These are phyloP conservation scores for Mycena galopus DNA, from an alignment of 768 basidiomycete genomes.

Conservation along the genomic window DNA sequence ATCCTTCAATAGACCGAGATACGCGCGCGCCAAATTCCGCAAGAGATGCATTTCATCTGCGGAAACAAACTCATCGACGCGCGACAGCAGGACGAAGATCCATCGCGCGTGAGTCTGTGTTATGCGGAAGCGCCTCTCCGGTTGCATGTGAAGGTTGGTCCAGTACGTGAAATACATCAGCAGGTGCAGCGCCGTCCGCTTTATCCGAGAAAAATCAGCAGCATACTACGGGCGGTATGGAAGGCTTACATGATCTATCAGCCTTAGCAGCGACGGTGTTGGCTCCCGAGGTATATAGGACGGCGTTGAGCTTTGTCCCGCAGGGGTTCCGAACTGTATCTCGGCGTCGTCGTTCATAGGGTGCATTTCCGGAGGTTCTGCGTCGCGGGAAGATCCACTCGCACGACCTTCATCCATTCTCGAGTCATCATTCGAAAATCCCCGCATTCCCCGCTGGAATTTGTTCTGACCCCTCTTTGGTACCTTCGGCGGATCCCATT, in stretches of 20 bases:
- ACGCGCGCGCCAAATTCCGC: constrained; percentile 81
- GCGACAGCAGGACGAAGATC: constrained; percentile 82
- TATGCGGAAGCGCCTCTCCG: constrained; percentile 52
- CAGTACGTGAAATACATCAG: constrained; percentile 89
- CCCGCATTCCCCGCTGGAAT: constrained; percentile 51
- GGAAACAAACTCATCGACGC: constrained; percentile 76
- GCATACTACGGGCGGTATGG: constrained; percentile 12
- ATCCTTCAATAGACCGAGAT: constrained; percentile 64
- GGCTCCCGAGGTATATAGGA: constrained; percentile 64
- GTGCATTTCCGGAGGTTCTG: constrained; percentile 13
- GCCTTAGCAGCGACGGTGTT: constrained; percentile 65
- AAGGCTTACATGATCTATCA: constrained; percentile 75
- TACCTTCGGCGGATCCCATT: constrained; percentile 72
- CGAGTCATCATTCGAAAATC: constrained; percentile 49
- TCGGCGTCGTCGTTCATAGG: constrained; percentile 20
- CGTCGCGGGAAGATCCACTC: constrained; percentile 7
- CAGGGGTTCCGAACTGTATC: constrained; percentile 48
- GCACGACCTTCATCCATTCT: constrained; percentile 21
- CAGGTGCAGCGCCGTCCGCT: constrained; percentile 81
- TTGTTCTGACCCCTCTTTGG: constrained; percentile 45
- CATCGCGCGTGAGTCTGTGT: constrained; percentile 76
- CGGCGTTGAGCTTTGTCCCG: constrained; percentile 14
- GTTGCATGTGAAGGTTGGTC: constrained; percentile 74
- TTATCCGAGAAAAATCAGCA: constrained; percentile 32
- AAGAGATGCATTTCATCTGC: constrained; percentile 84